Evolutionary conservation across 2,329 filamentous ascomycete genomes (phyloP).

Genomic region (Beauveria varroae): DNA sequence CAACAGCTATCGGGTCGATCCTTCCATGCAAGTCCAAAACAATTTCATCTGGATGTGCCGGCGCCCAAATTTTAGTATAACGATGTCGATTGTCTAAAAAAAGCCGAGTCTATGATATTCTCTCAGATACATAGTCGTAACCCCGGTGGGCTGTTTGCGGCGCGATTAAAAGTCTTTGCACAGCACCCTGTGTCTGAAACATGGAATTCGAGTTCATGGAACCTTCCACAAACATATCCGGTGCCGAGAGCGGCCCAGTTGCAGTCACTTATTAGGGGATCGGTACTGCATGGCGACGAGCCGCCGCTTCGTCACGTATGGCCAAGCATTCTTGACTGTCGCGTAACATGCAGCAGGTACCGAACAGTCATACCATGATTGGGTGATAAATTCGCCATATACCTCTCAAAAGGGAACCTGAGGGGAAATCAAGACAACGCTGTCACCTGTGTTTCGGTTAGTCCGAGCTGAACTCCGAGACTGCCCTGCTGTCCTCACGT

Average conservation of each 20-base stretch:
- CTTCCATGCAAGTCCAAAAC: neutral
- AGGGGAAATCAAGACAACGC: conserved; percentile 64
- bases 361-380: neutral
- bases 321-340: neutral
- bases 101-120: neutral
- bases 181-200: neutral
- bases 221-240: neutral
- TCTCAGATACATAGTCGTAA: neutral
- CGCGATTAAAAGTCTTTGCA: neutral
- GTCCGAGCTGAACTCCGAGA: conserved; percentile 16
- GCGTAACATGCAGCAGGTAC: neutral
- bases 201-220: neutral
- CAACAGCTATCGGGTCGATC: neutral
- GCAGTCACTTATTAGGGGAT: too few relatives aligned
- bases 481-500: conserved; percentile 23
- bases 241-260: neutral
- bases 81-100: too few relatives aligned
- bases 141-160: neutral
- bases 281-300: too few relatives aligned
- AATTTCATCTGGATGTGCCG: neutral
- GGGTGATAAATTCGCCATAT: neutral
- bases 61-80: too few relatives aligned
- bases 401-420: conserved; percentile 37
- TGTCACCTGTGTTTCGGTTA: conserved; percentile 47
- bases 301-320: neutral